Evolutionary conservation across 2,329 filamentous ascomycete genomes (phyloP).

Genomic region (Colletotrichum spaethianum): DNA sequence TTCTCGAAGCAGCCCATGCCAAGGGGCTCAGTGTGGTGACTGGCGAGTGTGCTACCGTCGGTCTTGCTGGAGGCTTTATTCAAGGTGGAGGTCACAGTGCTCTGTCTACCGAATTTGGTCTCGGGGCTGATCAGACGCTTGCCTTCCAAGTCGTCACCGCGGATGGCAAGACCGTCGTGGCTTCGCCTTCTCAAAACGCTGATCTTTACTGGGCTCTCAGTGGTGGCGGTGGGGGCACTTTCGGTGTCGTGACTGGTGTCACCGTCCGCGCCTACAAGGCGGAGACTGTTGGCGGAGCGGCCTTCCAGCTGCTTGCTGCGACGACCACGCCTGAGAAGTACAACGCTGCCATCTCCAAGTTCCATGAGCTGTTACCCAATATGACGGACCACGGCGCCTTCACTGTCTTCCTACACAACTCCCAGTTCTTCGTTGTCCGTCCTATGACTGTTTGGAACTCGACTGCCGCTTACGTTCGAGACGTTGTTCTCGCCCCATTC

Average conservation of each 20-base stretch:
- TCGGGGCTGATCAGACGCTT: constrained; percentile 65
- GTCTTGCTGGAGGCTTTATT: constrained; percentile 61
- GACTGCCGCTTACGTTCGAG: constrained; percentile 45
- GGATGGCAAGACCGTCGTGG: constrained; percentile 57
- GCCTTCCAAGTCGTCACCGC: constrained; percentile 62
- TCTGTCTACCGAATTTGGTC: constrained; percentile 58
- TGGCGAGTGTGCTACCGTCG: constrained; percentile 43
- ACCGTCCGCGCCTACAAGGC: constrained; percentile 64
- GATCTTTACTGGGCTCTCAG: constrained; percentile 70
- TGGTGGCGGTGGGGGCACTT: constrained; percentile 67
- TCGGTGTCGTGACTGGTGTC: constrained; percentile 65
- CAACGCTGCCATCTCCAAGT: constrained; percentile 63
- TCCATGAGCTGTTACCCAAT: constrained; percentile 56
- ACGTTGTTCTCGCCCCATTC: constrained; percentile 50
- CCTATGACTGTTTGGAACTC: constrained; percentile 48
- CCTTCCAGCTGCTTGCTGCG: constrained; percentile 55
- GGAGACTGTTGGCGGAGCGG: constrained; percentile 58
- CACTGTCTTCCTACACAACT: constrained; percentile 62
- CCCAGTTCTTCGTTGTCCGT: constrained; percentile 59
- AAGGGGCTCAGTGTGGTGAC: constrained; percentile 36
- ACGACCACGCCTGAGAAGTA: constrained; percentile 54
- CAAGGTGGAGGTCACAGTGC: constrained; percentile 64
- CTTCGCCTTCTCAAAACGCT: constrained; percentile 56
- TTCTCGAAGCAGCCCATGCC: constrained; percentile 54
- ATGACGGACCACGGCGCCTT: constrained; percentile 66